Conservation (phyloP, 805 yeast genomes). For the Candida succiphila region DNA sequence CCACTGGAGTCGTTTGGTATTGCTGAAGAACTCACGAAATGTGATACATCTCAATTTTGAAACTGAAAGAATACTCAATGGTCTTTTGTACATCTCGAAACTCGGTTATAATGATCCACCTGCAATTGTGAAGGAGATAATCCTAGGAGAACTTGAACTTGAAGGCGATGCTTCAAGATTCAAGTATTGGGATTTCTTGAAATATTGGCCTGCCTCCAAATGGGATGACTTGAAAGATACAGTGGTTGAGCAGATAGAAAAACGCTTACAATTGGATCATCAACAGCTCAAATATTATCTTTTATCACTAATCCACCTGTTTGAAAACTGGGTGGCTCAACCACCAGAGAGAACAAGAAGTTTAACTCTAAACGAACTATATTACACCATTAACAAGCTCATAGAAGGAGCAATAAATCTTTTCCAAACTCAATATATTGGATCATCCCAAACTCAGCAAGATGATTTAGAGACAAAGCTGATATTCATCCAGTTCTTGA, state of each 20-base stretch:
- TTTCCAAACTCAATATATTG: constrained; percentile 5
- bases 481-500: constrained; percentile 6
- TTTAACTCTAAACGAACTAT: too few species aligned
- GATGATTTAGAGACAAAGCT: constrained; percentile 4
- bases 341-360: too few species aligned
- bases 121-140: constrained; percentile 3
- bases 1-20: too few species aligned
- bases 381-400: constrained; percentile 9
- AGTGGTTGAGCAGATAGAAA: too few species aligned
- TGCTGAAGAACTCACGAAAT: too few species aligned
- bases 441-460: too few species aligned
- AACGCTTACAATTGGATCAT: too few species aligned
- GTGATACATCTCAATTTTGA: too few species aligned
- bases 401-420: constrained; percentile 4
- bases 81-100: constrained; percentile 6
- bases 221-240: constrained; percentile 10
- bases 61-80: constrained; percentile 6
- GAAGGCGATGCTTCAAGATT: constrained; percentile 1
- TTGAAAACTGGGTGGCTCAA: too few species aligned
- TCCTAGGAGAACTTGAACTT: constrained; percentile 2
- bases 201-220: constrained; percentile 3
- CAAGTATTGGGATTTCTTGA: constrained; percentile 10
- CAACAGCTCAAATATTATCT: too few species aligned
- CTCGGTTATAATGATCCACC: constrained; percentile 2
- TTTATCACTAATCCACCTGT: too few species aligned